Percentiles rank a stretch among this genome's conserved stretches.
Evolutionary conservation across 2,329 filamentous ascomycete species (phyloP).

Genomic region (Aaosphaeria arxii): DNA sequence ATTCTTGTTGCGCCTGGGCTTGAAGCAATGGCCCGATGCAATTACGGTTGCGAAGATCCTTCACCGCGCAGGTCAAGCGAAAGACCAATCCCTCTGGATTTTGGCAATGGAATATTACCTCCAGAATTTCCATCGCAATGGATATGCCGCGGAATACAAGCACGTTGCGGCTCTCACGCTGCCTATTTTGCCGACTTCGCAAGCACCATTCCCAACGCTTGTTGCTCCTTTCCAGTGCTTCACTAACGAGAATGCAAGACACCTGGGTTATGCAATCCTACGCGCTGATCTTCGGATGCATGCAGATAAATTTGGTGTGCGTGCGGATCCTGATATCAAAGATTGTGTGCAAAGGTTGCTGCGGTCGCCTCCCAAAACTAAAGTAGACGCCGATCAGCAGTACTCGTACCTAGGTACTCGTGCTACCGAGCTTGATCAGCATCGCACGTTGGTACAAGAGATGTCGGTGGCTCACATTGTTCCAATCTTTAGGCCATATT

Average conservation of each 20-base stretch:
- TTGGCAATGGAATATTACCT: slow-evolving; percentile 80
- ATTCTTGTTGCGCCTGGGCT: slow-evolving; percentile 71
- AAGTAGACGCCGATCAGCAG: slow-evolving; percentile 63
- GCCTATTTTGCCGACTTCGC: slow-evolving; percentile 67
- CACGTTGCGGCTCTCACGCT: slow-evolving; percentile 44
- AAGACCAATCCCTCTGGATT: slow-evolving; percentile 56
- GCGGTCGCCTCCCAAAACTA: slow-evolving; percentile 66
- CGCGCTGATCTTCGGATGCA: slow-evolving; percentile 73
- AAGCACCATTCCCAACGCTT: slow-evolving; percentile 58
- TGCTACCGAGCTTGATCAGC: slow-evolving; percentile 64
- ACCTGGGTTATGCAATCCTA: slow-evolving; percentile 80
- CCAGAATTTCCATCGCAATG: slow-evolving; percentile 72
- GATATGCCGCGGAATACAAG: slow-evolving; percentile 63
- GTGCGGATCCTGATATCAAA: slow-evolving; percentile 73
- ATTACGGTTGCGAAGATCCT: slow-evolving; percentile 77
- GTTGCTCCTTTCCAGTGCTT: slow-evolving; percentile 76
- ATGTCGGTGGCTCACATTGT: slow-evolving; percentile 35
- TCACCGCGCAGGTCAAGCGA: slow-evolving; percentile 56
- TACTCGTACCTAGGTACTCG: slow-evolving; percentile 84
- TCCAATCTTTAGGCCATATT: slow-evolving; percentile 33
- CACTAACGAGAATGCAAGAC: slow-evolving; percentile 70
- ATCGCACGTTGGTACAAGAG: slow-evolving; percentile 20
- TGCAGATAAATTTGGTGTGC: slow-evolving; percentile 82
- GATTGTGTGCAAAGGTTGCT: slow-evolving; percentile 74
- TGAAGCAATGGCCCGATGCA: slow-evolving; percentile 69